Evolutionary conservation across 1,284 basidiomycete species (phyloP).

Genomic region (Ustilago nuda): DNA sequence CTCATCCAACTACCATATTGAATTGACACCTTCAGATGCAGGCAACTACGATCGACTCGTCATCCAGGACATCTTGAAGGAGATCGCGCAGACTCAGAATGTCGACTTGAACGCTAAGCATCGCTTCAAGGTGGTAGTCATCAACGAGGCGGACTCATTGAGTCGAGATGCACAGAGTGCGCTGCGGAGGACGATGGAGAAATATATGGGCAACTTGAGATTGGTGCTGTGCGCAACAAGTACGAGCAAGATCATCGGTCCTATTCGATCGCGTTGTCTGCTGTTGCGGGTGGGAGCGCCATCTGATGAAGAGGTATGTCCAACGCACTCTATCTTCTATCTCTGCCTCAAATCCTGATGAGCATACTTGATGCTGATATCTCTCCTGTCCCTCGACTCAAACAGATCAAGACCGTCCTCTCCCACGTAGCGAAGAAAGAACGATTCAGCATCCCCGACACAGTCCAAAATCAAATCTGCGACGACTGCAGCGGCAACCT

Average conservation of each 20-base stretch:
- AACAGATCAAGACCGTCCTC: conserved; percentile 83
- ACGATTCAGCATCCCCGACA: conserved; percentile 81
- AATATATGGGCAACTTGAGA: conserved; percentile 97
- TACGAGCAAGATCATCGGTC: conserved; percentile 94
- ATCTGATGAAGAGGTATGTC: conserved; percentile 74
- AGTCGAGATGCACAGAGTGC: conserved; percentile 97
- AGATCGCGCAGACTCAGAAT: conserved; percentile 98
- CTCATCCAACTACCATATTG: conserved; percentile 91
- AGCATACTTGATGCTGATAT: not conserved
- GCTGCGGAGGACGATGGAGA: conserved; percentile 95
- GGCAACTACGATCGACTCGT: conserved; percentile 95
- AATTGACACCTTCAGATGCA: conserved; percentile 97
- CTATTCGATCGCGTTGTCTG: conserved; percentile 94
- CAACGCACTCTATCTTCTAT: conserved; percentile 1
- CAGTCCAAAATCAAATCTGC: conserved; percentile 80
- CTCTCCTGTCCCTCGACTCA: not conserved
- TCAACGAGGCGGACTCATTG: conserved; percentile 96
- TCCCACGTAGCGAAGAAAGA: conserved; percentile 83
- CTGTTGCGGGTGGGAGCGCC: conserved; percentile 94
- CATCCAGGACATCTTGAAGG: conserved; percentile 96
- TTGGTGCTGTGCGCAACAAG: conserved; percentile 98
- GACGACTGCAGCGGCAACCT: conserved; percentile 88
- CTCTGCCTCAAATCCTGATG: not conserved
- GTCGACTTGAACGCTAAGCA: conserved; percentile 95
- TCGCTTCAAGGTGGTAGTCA: conserved; percentile 98